Evolutionary conservation across 2,329 filamentous ascomycete species (phyloP), one percentile per base, ranked within the genome.

Genomic region (Botrytis porri): DNA sequence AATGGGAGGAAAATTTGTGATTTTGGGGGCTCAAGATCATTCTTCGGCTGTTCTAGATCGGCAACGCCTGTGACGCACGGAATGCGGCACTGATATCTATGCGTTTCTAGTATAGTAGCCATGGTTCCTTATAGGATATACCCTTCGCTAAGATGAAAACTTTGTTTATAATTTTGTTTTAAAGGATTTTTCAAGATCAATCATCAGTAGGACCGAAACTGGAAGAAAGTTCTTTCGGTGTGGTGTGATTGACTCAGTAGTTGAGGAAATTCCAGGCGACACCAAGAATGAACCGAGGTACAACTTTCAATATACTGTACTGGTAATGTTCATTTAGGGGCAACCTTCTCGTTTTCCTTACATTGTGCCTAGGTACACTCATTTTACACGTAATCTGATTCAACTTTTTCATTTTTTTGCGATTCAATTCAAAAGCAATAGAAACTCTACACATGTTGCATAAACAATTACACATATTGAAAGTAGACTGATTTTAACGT

Each of bases 41-140:
- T 69, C 48, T 37, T 32, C n/a, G 48, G n/a, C 18, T 41, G 65
- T 69, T 69, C 65, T 57, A 69, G 65, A 41, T 57, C 65, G 20
- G 32, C 48, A 32, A 39, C 18, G n/a, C 18, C 54, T 10, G 51
- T 32, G 25, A 69, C 51, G 65, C 65, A 69, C 65, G 48, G 48
- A 32, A 41, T n/a, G 35, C 10, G 45, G 48, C 35, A 54, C 25
- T 54, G 25, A 39, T 54, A 22, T 9, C 12, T 29, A 43, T n/a
- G 32, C 18, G 20, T 37, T 12, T 8, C 4, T 22, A 51, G 35
- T 32, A n/a, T 20, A 6, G 7, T 1, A 29, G 43, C 37, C 61
- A 63, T 43, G 61, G 14, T 20, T 63, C 35, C 25, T 29, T 59
- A 59, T 6, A 35, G 57, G 20, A 63, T 22, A 43, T 22, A 39